phyloP scores from a whole-genome alignment of 768 basidiomycete genomes.

The Tricholoma sp. region DNA sequence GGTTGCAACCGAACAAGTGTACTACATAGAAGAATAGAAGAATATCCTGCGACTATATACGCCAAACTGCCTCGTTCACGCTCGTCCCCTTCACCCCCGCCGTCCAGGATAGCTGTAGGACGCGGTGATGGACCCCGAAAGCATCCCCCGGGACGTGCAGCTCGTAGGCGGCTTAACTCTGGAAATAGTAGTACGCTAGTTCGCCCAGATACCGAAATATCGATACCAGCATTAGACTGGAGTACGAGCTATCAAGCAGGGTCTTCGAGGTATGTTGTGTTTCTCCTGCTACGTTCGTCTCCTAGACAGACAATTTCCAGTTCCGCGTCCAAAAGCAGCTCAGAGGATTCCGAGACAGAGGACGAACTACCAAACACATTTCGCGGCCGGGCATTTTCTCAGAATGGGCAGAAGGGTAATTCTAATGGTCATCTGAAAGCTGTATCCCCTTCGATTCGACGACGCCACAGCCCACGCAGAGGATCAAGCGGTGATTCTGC shows the following conservation, averaged over 20 bases:
- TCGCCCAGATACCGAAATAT: conserved; percentile 17
- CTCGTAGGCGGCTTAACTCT: conserved; percentile 32
- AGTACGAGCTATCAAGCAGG: conserved; percentile 87
- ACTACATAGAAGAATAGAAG: neutral
- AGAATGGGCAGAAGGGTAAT: conserved; percentile 20
- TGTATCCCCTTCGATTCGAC: conserved; percentile 20
- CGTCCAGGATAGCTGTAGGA: conserved; percentile 44
- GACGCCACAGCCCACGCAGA: conserved; percentile 26
- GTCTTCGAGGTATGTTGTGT: conserved; percentile 59
- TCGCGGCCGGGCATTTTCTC: conserved; percentile 40
- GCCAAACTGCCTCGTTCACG: conserved; percentile 74
- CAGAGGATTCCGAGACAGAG: conserved; percentile 57
- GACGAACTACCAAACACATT: conserved; percentile 34
- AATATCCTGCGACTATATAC: conserved; percentile 9
- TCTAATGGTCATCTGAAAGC: conserved; percentile 21
- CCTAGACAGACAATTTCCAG: conserved; percentile 21
- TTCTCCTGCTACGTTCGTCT: neutral
- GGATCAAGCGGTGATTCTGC: conserved; percentile 36
- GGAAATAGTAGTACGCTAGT: conserved; percentile 17
- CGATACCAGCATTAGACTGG: conserved; percentile 49
- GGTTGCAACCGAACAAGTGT: too few relatives aligned
- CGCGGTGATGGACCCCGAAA: conserved; percentile 44
- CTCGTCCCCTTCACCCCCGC: conserved; percentile 73
- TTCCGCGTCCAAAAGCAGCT: conserved; percentile 45
- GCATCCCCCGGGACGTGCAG: conserved; percentile 27